Conservation (phyloP, 2,329 filamentous ascomycete genomes). For the Talaromyces sp. region DNA sequence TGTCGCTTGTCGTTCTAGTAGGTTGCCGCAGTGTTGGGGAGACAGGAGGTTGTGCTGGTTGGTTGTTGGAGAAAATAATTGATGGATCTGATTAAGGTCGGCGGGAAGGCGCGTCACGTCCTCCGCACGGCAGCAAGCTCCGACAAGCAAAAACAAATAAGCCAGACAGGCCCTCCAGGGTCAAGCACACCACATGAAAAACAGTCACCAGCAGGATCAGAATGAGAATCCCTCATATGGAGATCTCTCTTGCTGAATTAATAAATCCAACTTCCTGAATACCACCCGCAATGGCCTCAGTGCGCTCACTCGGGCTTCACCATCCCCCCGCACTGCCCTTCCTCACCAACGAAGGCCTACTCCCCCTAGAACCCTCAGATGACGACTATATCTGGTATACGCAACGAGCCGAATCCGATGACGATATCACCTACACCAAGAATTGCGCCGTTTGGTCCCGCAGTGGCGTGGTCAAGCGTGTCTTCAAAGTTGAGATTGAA, state of each 20-base stretch:
- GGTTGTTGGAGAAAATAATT: slow-evolving; percentile 10
- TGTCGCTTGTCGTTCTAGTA: background rate
- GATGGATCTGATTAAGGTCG: background rate
- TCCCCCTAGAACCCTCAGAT: slow-evolving; percentile 61
- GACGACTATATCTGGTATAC: slow-evolving; percentile 71
- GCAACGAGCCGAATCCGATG: slow-evolving; percentile 44
- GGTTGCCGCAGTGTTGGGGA: background rate
- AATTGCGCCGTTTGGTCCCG: slow-evolving; percentile 83
- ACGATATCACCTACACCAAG: slow-evolving; percentile 73
- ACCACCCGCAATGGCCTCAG: slow-evolving; percentile 66
- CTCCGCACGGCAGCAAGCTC: slow-evolving; percentile 10
- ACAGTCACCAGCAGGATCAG: background rate
- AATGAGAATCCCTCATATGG: slow-evolving; percentile 9
- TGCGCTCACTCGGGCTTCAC: slow-evolving; percentile 87
- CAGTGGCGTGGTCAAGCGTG: slow-evolving; percentile 75
- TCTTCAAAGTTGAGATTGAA: slow-evolving; percentile 80
- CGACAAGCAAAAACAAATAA: slow-evolving; percentile 7
- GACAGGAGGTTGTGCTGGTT: background rate
- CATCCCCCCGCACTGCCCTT: slow-evolving; percentile 77
- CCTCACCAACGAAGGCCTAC: slow-evolving; percentile 72
- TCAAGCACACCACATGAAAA: background rate
- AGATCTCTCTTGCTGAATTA: background rate
- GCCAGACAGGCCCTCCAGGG: background rate
- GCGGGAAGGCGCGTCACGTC: slow-evolving; percentile 16
- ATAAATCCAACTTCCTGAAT: background rate